phyloP scores from a whole-genome alignment of 2,329 filamentous ascomycete species.

The Hypoxylon sp. region DNA sequence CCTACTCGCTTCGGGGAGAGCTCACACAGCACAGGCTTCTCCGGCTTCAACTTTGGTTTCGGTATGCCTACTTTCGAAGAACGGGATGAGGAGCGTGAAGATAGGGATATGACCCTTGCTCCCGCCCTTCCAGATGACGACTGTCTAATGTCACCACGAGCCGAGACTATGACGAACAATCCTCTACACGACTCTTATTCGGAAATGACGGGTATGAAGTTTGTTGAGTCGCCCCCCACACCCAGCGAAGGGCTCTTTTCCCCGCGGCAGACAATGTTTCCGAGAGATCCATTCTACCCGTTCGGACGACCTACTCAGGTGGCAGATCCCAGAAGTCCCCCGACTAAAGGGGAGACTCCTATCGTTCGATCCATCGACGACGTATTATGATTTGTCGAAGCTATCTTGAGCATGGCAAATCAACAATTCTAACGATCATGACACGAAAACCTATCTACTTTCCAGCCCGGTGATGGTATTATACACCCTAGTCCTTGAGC shows the following conservation, averaged over 20 bases:
- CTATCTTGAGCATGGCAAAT: constrained; percentile 8
- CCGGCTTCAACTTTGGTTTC: constrained; percentile 51
- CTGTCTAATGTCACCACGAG: constrained; percentile 76
- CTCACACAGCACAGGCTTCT: constrained; percentile 57
- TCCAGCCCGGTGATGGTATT: not conserved
- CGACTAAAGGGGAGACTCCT: constrained; percentile 77
- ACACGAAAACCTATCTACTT: constrained; percentile 18
- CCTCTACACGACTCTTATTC: constrained; percentile 65
- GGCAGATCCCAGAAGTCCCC: constrained; percentile 78
- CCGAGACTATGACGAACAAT: constrained; percentile 78
- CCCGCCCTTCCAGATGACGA: constrained; percentile 59
- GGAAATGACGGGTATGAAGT: constrained; percentile 62
- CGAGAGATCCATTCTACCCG: constrained; percentile 64
- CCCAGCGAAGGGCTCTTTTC: constrained; percentile 66
- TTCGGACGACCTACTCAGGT: constrained; percentile 64
- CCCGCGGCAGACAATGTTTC: constrained; percentile 64
- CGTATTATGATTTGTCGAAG: constrained; percentile 66
- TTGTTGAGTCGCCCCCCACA: constrained; percentile 65
- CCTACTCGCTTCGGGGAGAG: constrained; percentile 54
- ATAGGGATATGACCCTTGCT: constrained; percentile 54
- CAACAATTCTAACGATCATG: constrained; percentile 12
- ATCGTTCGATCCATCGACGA: constrained; percentile 84
- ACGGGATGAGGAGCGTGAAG: constrained; percentile 40
- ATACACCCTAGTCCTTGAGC: constrained; percentile 12
- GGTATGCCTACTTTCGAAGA: constrained; percentile 43